Conservation (phyloP, 805 yeast species). For the Clavispora asparagi region DNA sequence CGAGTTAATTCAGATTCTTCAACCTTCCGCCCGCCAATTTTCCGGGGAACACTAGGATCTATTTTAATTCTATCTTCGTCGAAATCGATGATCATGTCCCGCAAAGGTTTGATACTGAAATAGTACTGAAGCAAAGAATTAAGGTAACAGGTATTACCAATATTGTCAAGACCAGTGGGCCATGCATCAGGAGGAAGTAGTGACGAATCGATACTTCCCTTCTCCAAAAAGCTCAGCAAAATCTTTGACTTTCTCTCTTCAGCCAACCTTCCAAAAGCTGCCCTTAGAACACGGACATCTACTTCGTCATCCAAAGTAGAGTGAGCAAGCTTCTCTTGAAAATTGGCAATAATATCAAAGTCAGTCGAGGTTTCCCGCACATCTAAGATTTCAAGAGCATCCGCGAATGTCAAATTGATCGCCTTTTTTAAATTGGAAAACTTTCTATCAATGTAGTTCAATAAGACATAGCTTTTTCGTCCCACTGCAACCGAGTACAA, state of each 20-base stretch:
- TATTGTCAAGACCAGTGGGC: constrained; percentile 92
- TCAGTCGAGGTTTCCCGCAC: constrained; percentile 50
- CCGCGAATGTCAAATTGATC: constrained; percentile 17
- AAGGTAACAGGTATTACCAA: constrained; percentile 86
- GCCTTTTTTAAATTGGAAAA: constrained; percentile 26
- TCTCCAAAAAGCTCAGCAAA: constrained; percentile 49
- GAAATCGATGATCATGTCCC: constrained; percentile 60
- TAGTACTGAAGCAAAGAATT: constrained; percentile 88
- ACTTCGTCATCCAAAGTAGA: constrained; percentile 19
- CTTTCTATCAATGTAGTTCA: constrained; percentile 48
- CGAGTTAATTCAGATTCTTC: constrained; percentile 75
- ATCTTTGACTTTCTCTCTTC: constrained; percentile 48
- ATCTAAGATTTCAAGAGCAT: constrained; percentile 48
- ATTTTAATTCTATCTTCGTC: constrained; percentile 18
- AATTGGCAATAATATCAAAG: constrained; percentile 47
- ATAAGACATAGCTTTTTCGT: constrained; percentile 52
- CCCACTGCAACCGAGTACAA: constrained; percentile 56
- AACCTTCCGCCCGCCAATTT: constrained; percentile 84
- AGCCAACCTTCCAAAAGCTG: constrained; percentile 54
- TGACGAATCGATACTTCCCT: constrained; percentile 59
- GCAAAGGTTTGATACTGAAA: constrained; percentile 76
- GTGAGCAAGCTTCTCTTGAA: constrained; percentile 34
- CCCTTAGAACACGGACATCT: constrained; percentile 54
- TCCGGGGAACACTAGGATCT: constrained; percentile 30
- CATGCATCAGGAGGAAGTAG: constrained; percentile 58